Conservation (phyloP, 2,329 filamentous ascomycete species). For the Monosporascus sp. region DNA sequence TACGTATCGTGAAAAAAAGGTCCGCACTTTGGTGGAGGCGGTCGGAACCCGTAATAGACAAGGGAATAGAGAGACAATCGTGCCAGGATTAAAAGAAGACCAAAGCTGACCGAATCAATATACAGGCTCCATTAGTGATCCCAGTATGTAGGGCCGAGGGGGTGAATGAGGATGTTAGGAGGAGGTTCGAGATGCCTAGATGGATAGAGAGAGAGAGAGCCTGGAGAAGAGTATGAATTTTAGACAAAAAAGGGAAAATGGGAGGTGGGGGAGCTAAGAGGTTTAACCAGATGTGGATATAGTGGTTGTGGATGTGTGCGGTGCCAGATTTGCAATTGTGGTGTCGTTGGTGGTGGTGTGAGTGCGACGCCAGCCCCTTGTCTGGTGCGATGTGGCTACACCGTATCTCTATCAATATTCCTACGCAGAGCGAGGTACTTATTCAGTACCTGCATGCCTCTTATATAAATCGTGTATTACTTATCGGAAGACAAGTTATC, state of each 20-base stretch:
- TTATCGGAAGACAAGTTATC: too few relatives aligned
- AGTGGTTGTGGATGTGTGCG: background rate
- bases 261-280: background rate
- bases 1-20: background rate
- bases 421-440: too few relatives aligned
- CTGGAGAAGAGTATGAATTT: conserved; percentile 27
- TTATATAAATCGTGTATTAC: too few relatives aligned
- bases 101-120: conserved; percentile 29
- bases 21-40: conserved; percentile 1
- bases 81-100: conserved; percentile 20
- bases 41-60: conserved; percentile 16
- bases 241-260: background rate
- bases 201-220: conserved; percentile 11
- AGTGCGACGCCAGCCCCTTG: too few relatives aligned
- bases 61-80: conserved; percentile 9
- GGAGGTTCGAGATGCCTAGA: background rate
- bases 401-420: too few relatives aligned
- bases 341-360: too few relatives aligned
- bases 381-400: too few relatives aligned
- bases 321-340: background rate
- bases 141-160: background rate
- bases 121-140: conserved; percentile 32
- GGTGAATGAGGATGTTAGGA: background rate
- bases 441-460: too few relatives aligned
- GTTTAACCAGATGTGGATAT: background rate